Percentiles rank a stretch among this genome's conserved stretches.
phyloP scores from a whole-genome alignment of 2,329 filamentous ascomycete species.

The Stagonosporopsis rhizophila region DNA sequence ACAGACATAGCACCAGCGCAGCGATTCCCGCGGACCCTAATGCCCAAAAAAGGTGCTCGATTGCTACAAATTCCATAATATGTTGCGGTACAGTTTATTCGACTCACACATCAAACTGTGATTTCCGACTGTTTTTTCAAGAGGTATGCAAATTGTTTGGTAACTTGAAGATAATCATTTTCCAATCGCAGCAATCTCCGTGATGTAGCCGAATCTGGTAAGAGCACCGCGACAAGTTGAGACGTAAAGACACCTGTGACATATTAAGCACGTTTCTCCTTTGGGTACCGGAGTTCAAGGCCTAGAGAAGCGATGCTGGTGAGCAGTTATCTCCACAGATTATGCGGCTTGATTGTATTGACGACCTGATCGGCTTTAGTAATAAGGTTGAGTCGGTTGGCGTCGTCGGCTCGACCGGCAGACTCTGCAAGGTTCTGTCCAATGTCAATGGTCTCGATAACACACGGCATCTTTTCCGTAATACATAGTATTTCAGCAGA shows the following conservation, averaged over 20 bases:
- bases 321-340: neutral
- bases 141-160: neutral
- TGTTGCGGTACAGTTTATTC: neutral
- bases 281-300: conserved; percentile 9
- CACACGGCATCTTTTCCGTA: neutral
- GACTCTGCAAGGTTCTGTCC: neutral
- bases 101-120: neutral
- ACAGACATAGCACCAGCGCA: conserved; percentile 5
- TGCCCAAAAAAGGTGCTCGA: neutral
- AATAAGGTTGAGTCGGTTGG: neutral
- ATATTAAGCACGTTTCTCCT: conserved; percentile 5
- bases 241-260: neutral
- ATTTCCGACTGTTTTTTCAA: neutral
- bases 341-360: neutral
- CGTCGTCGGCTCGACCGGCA: neutral
- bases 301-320: conserved; percentile 2
- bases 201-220: neutral
- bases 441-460: neutral
- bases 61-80: neutral
- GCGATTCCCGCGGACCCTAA: neutral
- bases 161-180: neutral
- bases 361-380: neutral
- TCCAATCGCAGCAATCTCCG: neutral
- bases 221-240: neutral
- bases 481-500: neutral